A percentile compares a stretch with the other conserved stretches of the same genome.
These are phyloP conservation scores for Salvia miltiorrhiza DNA, from an alignment of 257 asterid species.

Conservation along the genomic window DNA sequence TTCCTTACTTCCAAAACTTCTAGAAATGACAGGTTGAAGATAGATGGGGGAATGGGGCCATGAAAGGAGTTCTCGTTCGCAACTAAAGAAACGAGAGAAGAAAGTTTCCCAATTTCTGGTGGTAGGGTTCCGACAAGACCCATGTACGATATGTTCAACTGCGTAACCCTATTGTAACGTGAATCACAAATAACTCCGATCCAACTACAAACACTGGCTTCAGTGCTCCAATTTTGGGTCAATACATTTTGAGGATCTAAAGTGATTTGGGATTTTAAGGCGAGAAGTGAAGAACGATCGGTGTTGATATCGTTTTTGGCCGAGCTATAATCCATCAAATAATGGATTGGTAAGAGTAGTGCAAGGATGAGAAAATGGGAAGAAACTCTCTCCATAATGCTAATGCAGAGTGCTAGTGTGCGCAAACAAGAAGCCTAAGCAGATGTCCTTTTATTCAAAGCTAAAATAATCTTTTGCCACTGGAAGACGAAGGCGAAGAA, in stretches of 20 bases:
- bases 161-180: neutral
- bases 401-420: no score
- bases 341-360: no score
- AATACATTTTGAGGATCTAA: neutral
- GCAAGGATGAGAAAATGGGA: neutral
- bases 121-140: neutral
- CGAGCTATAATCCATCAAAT: no score
- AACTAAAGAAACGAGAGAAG: neutral
- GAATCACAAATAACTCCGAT: neutral
- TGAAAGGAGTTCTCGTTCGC: neutral
- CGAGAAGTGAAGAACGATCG: neutral
- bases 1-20: no score
- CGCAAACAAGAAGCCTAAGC: no score
- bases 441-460: no score
- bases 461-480: no score
- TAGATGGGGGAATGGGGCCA: constrained; percentile 14
- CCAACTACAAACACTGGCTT: neutral
- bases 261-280: constrained; percentile 6
- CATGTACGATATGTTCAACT: neutral
- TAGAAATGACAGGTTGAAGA: no score
- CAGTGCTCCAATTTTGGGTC: neutral
- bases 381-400: no score
- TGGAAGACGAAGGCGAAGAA: no score
- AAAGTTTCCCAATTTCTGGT: neutral
- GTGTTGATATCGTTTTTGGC: neutral